phyloP scores from a whole-genome alignment of 768 basidiomycete species.

The Podaxis sp. region DNA sequence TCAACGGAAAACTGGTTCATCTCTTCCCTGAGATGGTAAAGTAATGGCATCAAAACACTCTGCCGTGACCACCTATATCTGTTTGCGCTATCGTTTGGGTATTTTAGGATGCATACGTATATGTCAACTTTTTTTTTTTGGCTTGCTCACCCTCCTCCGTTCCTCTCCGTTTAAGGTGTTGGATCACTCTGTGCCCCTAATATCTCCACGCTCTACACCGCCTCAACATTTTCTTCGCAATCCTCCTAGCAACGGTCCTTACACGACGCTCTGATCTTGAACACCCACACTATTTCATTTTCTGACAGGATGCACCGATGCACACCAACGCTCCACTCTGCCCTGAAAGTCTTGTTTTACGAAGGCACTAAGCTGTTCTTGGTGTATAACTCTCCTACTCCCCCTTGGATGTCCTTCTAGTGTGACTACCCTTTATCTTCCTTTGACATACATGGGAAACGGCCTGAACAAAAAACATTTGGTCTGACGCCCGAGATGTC shows the following conservation, averaged over 20 bases:
- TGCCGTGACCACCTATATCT: background rate
- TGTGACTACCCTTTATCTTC: background rate
- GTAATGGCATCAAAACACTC: background rate
- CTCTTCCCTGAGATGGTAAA: background rate
- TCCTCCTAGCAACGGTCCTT: no score
- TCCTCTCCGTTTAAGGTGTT: background rate
- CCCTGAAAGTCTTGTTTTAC: background rate
- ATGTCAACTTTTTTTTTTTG: background rate
- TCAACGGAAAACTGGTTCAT: background rate
- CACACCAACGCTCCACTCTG: background rate
- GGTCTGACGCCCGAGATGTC: no score
- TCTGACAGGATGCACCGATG: background rate
- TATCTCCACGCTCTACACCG: no score
- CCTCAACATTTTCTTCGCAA: no score
- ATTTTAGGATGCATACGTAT: background rate
- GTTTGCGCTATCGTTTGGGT: background rate
- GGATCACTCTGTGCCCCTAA: no score
- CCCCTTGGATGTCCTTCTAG: background rate
- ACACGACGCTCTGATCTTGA: background rate
- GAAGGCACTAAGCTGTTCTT: background rate
- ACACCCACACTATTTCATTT: background rate
- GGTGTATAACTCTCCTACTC: background rate
- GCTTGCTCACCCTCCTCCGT: background rate
- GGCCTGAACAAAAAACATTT: background rate
- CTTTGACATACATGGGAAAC: slow-evolving; percentile 2